Percentiles rank a stretch among this genome's conserved stretches.
These are phyloP conservation scores for Aspergillus sp. DNA, from an alignment of 2,329 filamentous ascomycete genomes.

Conservation along the genomic window DNA sequence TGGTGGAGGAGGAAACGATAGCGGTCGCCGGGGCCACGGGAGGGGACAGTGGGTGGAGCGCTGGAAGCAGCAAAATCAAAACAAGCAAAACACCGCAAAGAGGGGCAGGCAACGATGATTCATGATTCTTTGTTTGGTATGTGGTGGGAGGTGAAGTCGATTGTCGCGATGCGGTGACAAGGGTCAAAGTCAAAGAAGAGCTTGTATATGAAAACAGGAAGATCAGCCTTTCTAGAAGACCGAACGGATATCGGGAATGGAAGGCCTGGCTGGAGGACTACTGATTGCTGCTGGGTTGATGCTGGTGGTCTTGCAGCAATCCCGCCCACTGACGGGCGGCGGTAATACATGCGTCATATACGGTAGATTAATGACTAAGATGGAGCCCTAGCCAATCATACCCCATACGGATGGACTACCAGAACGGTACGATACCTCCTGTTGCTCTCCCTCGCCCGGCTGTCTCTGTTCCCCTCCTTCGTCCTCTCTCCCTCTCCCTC, in stretches of 20 bases:
- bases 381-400: conserved; percentile 6
- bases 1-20: neutral
- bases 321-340: too few species aligned
- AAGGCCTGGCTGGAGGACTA: too few species aligned
- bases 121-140: neutral
- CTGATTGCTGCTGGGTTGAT: too few species aligned
- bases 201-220: neutral
- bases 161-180: neutral
- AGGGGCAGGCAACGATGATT: conserved; percentile 1
- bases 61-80: conserved; percentile 37
- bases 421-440: conserved; percentile 10
- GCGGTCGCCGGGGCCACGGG: conserved; percentile 32
- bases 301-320: too few species aligned
- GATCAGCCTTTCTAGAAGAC: too few species aligned
- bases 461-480: conserved; percentile 12
- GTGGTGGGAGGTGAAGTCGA: neutral
- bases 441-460: conserved; percentile 11
- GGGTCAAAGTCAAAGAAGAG: neutral
- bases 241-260: too few species aligned
- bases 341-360: too few species aligned
- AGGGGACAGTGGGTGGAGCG: conserved; percentile 17
- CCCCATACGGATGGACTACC: conserved; percentile 2
- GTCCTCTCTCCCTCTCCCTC: conserved; percentile 14
- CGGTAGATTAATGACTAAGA: neutral
- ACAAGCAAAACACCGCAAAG: conserved; percentile 23